Percentiles rank a stretch among this genome's conserved stretches.
Evolutionary conservation across 2,329 filamentous ascomycete genomes (phyloP).

Genomic region (Pyrenochaeta sp.): DNA sequence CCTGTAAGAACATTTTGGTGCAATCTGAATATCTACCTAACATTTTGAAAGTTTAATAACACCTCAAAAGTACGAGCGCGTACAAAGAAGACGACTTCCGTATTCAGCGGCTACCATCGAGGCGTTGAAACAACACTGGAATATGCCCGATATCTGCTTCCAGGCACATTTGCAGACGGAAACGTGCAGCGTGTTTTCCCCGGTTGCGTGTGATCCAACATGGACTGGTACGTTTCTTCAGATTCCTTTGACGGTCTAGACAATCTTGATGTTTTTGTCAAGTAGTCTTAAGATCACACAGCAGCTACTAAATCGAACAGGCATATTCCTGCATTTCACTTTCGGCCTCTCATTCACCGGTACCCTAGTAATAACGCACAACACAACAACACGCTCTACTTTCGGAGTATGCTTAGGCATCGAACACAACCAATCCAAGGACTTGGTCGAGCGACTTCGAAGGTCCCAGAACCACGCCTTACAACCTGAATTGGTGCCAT

Average conservation of each 20-base stretch:
- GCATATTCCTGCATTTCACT: neutral
- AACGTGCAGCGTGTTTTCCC: neutral
- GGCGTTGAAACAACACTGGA: neutral
- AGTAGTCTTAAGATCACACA: neutral
- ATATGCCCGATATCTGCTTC: neutral
- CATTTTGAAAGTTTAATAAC: neutral
- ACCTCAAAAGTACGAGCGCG: neutral
- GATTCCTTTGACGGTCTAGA: neutral
- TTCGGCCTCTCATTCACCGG: neutral
- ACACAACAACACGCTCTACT: neutral
- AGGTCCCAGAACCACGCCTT: conserved; percentile 1
- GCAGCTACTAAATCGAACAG: neutral
- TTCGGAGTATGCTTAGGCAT: neutral
- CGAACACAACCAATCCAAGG: neutral
- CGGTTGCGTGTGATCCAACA: neutral
- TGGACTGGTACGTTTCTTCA: neutral
- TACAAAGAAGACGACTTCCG: neutral
- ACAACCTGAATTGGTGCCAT: conserved; percentile 2
- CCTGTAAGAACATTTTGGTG: neutral
- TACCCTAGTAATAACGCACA: neutral
- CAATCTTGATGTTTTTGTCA: neutral
- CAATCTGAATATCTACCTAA: neutral
- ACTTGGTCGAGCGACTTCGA: neutral
- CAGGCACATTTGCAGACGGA: neutral
- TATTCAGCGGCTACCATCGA: neutral